These are phyloP conservation scores for Candida tammaniensis DNA, from an alignment of 805 yeast species.

Conservation along the genomic window DNA sequence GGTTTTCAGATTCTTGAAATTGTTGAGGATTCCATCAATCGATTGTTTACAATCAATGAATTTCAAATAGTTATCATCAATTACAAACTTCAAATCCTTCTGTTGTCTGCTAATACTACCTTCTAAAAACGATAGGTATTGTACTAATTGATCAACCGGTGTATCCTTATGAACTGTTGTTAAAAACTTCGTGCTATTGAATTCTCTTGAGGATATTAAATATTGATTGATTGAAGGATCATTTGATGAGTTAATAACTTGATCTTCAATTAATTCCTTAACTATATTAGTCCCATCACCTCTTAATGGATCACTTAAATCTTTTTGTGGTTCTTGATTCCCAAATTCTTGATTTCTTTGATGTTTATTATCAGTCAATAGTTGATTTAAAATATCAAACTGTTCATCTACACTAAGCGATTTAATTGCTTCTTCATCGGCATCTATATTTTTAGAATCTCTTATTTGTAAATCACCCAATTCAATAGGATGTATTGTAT, in stretches of 20 bases:
- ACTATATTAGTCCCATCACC: slow-evolving; percentile 30
- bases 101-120: slow-evolving; percentile 33
- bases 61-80: slow-evolving; percentile 33
- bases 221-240: slow-evolving; percentile 32
- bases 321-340: slow-evolving; percentile 18
- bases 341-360: slow-evolving; percentile 3
- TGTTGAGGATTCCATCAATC: slow-evolving; percentile 36
- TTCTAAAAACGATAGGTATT: slow-evolving; percentile 30
- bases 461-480: slow-evolving; percentile 16
- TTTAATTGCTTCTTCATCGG: slow-evolving; percentile 19
- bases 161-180: slow-evolving; percentile 37
- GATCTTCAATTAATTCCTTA: slow-evolving; percentile 20
- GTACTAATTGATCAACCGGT: slow-evolving; percentile 31
- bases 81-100: slow-evolving; percentile 31
- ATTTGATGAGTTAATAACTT: slow-evolving; percentile 21
- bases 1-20: slow-evolving; percentile 33
- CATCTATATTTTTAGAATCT: slow-evolving; percentile 12
- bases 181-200: slow-evolving; percentile 34
- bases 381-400: slow-evolving; percentile 25
- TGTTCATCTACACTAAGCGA: slow-evolving; percentile 26
- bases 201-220: slow-evolving; percentile 34
- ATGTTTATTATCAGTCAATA: slow-evolving; percentile 16
- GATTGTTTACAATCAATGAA: slow-evolving; percentile 36
- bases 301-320: slow-evolving; percentile 32
- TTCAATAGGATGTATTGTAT: slow-evolving; percentile 21